Conservation (phyloP, 2,329 filamentous ascomycete genomes). For the Diplodia corticola region DNA sequence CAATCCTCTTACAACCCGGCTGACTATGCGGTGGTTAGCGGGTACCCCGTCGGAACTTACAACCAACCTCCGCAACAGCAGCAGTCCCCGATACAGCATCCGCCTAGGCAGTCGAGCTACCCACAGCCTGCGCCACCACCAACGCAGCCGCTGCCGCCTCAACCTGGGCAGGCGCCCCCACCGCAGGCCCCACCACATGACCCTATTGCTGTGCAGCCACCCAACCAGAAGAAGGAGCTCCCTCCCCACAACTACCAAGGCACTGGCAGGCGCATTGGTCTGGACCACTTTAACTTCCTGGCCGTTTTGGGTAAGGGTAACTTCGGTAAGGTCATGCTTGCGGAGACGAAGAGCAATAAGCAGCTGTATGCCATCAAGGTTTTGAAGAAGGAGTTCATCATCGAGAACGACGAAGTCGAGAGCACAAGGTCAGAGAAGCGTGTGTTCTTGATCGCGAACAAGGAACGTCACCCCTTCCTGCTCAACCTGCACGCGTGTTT, state of each 20-base stretch:
- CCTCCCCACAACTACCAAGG: constrained; percentile 69
- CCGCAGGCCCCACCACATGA: constrained; percentile 39
- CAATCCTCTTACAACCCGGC: constrained; percentile 73
- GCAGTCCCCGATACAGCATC: constrained; percentile 35
- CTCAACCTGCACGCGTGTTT: constrained; percentile 96
- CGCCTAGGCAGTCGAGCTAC: constrained; percentile 32
- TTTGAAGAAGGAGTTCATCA: constrained; percentile 99
- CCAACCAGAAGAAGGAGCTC: constrained; percentile 56
- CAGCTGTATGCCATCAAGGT: constrained; percentile 98
- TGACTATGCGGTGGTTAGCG: constrained; percentile 62
- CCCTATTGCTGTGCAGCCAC: constrained; percentile 25
- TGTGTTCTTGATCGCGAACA: constrained; percentile 95
- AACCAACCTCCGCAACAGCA: constrained; percentile 39
- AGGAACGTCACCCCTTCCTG: constrained; percentile 93
- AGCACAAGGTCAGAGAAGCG: constrained; percentile 97
- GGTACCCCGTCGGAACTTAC: constrained; percentile 33
- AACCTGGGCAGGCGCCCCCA: constrained; percentile 44
- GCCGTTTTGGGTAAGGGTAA: constrained; percentile 98
- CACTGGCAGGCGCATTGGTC: constrained; percentile 80
- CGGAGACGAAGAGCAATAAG: constrained; percentile 89
- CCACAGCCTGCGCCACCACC: constrained; percentile 45
- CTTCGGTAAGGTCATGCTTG: constrained; percentile 99
- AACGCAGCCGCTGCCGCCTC: constrained; percentile 46
- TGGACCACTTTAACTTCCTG: constrained; percentile 99
- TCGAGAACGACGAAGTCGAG: constrained; percentile 98